These are phyloP conservation scores for Exophiala sp. DNA, from an alignment of 2,329 filamentous ascomycete genomes.

Conservation along the genomic window DNA sequence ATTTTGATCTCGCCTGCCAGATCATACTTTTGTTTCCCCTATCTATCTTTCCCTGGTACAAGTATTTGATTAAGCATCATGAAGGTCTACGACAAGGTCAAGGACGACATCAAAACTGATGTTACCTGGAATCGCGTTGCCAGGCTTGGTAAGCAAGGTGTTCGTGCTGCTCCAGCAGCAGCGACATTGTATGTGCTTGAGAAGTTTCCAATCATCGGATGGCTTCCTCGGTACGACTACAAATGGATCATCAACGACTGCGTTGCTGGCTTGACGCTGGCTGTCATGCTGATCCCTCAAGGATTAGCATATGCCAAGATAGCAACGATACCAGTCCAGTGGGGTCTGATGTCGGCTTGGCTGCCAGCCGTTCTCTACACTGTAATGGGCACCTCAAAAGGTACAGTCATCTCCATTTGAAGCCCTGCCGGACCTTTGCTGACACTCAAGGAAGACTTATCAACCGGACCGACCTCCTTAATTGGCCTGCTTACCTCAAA, in stretches of 20 bases:
- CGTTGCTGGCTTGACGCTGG: conserved; percentile 60
- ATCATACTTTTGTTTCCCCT: background rate
- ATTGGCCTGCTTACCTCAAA: conserved; percentile 62
- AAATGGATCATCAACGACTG: conserved; percentile 61
- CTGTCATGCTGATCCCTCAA: conserved; percentile 60
- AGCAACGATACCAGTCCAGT: conserved; percentile 59
- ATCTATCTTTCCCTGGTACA: background rate
- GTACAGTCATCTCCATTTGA: conserved; percentile 32
- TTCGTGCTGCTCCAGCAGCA: conserved; percentile 48
- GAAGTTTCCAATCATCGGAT: conserved; percentile 61
- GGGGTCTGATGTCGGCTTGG: conserved; percentile 60
- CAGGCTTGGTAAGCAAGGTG: conserved; percentile 28
- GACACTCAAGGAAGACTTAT: conserved; percentile 45
- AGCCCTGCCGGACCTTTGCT: conserved; percentile 4
- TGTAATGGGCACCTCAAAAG: conserved; percentile 61
- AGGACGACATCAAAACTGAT: conserved; percentile 23
- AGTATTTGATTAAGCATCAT: conserved; percentile 9
- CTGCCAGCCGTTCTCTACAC: conserved; percentile 56
- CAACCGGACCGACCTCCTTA: conserved; percentile 62
- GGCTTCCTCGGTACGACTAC: conserved; percentile 60
- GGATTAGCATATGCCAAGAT: conserved; percentile 62
- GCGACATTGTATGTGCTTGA: conserved; percentile 56
- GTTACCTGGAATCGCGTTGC: conserved; percentile 26
- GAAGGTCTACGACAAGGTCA: conserved; percentile 22
- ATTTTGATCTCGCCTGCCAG: background rate